Conservation (phyloP, 768 basidiomycete genomes). For the Termitomyces sp. region DNA sequence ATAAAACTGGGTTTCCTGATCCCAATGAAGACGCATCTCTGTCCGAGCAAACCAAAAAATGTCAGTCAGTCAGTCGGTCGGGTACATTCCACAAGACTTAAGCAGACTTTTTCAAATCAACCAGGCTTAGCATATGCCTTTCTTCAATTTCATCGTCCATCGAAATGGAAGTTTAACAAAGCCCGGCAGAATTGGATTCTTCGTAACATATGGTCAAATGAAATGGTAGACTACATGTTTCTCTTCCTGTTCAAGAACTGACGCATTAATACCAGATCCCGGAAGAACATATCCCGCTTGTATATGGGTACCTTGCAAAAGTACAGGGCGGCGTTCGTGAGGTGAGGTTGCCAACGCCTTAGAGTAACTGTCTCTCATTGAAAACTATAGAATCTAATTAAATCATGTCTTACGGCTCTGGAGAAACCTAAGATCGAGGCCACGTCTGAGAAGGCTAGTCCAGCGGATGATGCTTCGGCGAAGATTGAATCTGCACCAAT, state of each 20-base stretch:
- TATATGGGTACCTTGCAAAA: conserved; percentile 37
- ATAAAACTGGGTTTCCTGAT: conserved; percentile 39
- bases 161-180: conserved; percentile 70
- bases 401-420: conserved; percentile 8
- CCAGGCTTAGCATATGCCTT: conserved; percentile 50
- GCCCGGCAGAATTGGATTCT: conserved; percentile 72
- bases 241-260: not conserved
- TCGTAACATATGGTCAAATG: conserved; percentile 55
- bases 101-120: not conserved
- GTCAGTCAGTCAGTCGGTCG: conserved; percentile 18
- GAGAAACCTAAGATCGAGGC: conserved; percentile 1
- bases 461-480: not conserved
- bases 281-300: conserved; percentile 40
- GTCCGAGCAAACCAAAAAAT: conserved; percentile 35
- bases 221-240: conserved; percentile 28
- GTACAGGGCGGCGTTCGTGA: conserved; percentile 42
- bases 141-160: conserved; percentile 39
- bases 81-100: not conserved
- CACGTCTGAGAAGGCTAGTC: not conserved
- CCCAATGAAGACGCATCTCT: conserved; percentile 33
- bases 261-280: conserved; percentile 36
- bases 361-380: not conserved
- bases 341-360: conserved; percentile 21
- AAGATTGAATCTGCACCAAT: not conserved
- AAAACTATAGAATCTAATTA: conserved; percentile 9